These are phyloP conservation scores for Kockovaella imperatae DNA, from an alignment of 768 basidiomycete species.

Conservation along the genomic window DNA sequence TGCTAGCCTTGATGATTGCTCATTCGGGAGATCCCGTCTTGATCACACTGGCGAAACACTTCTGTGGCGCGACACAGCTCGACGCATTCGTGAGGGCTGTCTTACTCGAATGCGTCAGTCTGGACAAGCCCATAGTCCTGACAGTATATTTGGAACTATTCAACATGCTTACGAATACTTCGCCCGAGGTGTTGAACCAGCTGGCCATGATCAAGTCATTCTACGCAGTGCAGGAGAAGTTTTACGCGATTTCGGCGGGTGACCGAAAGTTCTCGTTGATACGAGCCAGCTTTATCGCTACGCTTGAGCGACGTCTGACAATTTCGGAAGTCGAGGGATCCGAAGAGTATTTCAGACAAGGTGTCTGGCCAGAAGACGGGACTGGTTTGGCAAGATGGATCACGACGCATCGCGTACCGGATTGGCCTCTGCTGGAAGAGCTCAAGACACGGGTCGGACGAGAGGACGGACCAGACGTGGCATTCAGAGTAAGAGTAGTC, in stretches of 20 bases:
- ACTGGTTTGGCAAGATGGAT: constrained; percentile 13
- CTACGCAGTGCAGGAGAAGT: constrained; percentile 18
- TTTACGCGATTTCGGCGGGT: constrained; percentile 5
- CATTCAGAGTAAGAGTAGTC: constrained; percentile 13
- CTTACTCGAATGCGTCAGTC: constrained; percentile 72
- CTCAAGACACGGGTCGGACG: constrained; percentile 8
- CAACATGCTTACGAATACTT: constrained; percentile 49
- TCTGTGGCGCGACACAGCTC: constrained; percentile 56
- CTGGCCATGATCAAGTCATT: constrained; percentile 15
- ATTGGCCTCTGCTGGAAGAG: constrained; percentile 7
- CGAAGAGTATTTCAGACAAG: not conserved
- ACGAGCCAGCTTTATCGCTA: constrained; percentile 5
- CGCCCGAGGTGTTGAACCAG: constrained; percentile 9
- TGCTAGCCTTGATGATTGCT: constrained; percentile 76
- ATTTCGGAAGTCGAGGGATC: not conserved
- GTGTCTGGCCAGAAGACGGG: not conserved
- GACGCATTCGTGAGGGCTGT: constrained; percentile 28
- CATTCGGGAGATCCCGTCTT: constrained; percentile 75
- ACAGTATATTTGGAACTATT: constrained; percentile 68
- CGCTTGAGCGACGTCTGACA: constrained; percentile 1
- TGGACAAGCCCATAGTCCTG: constrained; percentile 75
- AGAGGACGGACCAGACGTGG: constrained; percentile 2
- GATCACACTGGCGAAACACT: constrained; percentile 64
- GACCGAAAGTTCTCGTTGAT: constrained; percentile 11
- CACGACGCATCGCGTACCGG: constrained; percentile 11